Percentiles rank a stretch among this genome's conserved stretches.
Evolutionary conservation across 1,284 basidiomycete species (phyloP).

Genomic region (Fomitopsis palustris): DNA sequence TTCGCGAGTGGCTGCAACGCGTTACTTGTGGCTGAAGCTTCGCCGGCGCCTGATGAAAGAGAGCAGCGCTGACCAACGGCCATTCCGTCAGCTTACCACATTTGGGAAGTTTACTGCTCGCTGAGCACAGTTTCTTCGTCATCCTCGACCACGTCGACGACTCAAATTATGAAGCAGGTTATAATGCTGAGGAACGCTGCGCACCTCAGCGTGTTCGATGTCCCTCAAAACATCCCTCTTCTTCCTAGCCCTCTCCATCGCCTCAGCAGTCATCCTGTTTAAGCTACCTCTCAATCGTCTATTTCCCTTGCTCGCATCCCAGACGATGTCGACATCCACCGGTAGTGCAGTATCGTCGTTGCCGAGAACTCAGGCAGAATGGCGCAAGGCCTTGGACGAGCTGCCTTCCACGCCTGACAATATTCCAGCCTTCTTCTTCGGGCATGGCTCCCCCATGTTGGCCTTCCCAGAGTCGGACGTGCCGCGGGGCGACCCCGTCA

Average conservation of each 20-base stretch:
- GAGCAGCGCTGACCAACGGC: neutral
- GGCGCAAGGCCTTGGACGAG: slow-evolving; percentile 54
- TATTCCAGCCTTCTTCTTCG: slow-evolving; percentile 76
- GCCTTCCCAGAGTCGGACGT: slow-evolving; percentile 32
- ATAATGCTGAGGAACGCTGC: neutral
- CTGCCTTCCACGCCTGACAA: slow-evolving; percentile 58
- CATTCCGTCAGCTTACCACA: neutral
- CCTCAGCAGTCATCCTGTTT: slow-evolving; percentile 19
- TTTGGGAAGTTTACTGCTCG: neutral
- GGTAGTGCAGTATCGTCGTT: slow-evolving; percentile 15
- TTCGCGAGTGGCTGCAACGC: too few species aligned
- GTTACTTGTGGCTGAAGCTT: neutral
- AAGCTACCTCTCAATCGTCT: slow-evolving; percentile 13
- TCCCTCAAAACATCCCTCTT: neutral
- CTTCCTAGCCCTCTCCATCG: slow-evolving; percentile 9
- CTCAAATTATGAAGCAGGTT: neutral
- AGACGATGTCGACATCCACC: slow-evolving; percentile 19
- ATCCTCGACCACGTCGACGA: neutral
- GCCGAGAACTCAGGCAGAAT: slow-evolving; percentile 39
- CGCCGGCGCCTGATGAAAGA: too few species aligned
- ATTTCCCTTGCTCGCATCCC: slow-evolving; percentile 8
- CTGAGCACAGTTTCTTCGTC: neutral
- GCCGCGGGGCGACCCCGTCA: slow-evolving; percentile 22
- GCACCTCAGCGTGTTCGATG: neutral
- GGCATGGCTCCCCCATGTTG: slow-evolving; percentile 62